phyloP scores from a whole-genome alignment of 2,329 filamentous ascomycete species.

The Capronia americana region DNA sequence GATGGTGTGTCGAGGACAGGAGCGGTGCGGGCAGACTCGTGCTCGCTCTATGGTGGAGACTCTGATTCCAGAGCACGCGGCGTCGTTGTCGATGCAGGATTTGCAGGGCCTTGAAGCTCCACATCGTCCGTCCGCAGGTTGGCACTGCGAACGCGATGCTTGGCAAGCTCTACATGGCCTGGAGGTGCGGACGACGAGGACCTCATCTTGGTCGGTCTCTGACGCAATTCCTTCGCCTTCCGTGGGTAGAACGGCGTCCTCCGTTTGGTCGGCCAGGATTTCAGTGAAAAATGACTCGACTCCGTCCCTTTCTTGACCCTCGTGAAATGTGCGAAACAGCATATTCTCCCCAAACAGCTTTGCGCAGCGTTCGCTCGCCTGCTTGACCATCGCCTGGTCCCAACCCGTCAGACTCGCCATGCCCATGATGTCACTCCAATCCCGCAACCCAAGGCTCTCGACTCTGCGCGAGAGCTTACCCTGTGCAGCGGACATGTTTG shows the following conservation, averaged over 20 bases:
- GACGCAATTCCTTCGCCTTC: constrained; percentile 9
- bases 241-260: constrained; percentile 1
- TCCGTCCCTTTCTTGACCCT: constrained; percentile 41
- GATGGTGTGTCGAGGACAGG: constrained; percentile 32
- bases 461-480: constrained; percentile 12
- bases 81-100: constrained; percentile 14
- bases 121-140: constrained; percentile 7
- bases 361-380: constrained; percentile 75
- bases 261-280: constrained; percentile 28
- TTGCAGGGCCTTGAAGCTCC: constrained; percentile 19
- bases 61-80: constrained; percentile 29
- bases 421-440: constrained; percentile 87
- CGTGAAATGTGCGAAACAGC: constrained; percentile 64
- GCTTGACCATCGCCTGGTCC: constrained; percentile 65
- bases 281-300: constrained; percentile 30
- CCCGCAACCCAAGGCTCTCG: constrained; percentile 57
- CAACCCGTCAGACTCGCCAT: constrained; percentile 78
- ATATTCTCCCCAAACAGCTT: constrained; percentile 76
- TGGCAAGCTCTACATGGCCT: constrained; percentile 25
- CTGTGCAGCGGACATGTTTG: neutral
- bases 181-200: constrained; percentile 23
- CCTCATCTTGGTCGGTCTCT: constrained; percentile 5
- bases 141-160: constrained; percentile 16
- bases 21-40: constrained; percentile 32
- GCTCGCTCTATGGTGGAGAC: neutral